Evolutionary conservation across 2,329 filamentous ascomycete species (phyloP).

Genomic region (Arthrobotrys iridis): DNA sequence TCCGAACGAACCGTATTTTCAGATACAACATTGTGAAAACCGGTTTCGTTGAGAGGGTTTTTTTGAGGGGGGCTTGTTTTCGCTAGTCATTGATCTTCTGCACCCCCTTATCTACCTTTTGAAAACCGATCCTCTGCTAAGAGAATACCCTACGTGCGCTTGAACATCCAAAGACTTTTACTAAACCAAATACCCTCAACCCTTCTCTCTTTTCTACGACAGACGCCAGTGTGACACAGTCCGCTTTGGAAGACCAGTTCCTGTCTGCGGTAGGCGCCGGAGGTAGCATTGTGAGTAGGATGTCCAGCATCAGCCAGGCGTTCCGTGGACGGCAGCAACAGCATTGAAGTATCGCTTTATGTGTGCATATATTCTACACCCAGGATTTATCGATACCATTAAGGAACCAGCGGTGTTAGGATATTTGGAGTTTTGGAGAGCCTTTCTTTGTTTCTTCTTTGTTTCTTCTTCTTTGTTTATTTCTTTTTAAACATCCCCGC

Average conservation of each 20-base stretch:
- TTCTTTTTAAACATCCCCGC: not conserved
- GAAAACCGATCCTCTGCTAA: constrained; percentile 51
- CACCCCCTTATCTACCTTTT: constrained; percentile 24
- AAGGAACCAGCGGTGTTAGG: not conserved
- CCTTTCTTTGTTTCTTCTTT: no score
- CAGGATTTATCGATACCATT: not conserved
- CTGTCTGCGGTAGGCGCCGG: constrained; percentile 76
- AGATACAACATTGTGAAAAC: not conserved
- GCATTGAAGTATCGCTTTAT: not conserved
- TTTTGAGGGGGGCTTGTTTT: no score
- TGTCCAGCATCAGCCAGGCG: constrained; percentile 75
- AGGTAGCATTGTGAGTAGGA: constrained; percentile 68
- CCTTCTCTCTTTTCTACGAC: constrained; percentile 46
- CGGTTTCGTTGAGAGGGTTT: not conserved
- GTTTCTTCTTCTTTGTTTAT: no score
- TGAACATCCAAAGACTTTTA: constrained; percentile 48
- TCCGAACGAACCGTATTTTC: not conserved
- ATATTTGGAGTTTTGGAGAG: constrained; percentile 6
- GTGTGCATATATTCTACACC: not conserved
- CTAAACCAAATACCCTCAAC: constrained; percentile 43
- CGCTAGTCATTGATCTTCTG: not conserved
- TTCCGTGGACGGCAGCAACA: constrained; percentile 36
- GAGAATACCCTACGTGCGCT: constrained; percentile 36
- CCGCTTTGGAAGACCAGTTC: constrained; percentile 79
- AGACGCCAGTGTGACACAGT: constrained; percentile 84